Conservation (phyloP, 148 eudicot genomes). For the Fallopia convolvulus region DNA sequence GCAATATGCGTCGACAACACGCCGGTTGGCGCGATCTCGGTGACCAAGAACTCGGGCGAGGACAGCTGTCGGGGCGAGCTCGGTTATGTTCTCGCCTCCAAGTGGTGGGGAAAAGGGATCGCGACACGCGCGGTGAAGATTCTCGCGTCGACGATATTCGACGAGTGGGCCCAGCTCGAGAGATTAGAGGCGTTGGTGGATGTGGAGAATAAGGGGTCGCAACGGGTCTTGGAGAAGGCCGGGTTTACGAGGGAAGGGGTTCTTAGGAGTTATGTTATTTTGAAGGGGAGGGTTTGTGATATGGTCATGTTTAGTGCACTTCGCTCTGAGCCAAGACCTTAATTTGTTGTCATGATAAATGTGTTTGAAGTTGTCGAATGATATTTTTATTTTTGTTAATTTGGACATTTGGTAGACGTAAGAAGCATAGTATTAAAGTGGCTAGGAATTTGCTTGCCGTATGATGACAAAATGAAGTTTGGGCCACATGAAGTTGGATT, state of each 20-base stretch:
- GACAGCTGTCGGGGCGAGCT: conserved; percentile 34
- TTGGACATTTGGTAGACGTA: no score
- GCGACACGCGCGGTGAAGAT: conserved; percentile 35
- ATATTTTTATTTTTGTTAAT: no score
- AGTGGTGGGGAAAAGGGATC: conserved; percentile 51
- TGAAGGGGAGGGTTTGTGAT: conserved; percentile 34
- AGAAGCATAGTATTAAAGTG: no score
- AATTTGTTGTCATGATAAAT: neutral
- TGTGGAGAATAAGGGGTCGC: conserved; percentile 39
- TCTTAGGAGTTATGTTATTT: conserved; percentile 33
- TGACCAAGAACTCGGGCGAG: conserved; percentile 20
- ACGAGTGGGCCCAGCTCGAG: conserved; percentile 41
- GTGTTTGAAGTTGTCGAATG: no score
- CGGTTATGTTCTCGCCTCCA: conserved; percentile 35
- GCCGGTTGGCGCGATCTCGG: conserved; percentile 30
- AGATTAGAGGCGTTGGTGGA: conserved; percentile 45
- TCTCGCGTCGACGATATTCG: conserved; percentile 25
- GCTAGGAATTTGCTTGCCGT: no score
- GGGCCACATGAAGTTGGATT: no score
- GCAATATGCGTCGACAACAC: conserved; percentile 36
- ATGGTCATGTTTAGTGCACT: conserved; percentile 44
- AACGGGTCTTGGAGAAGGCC: conserved; percentile 45
- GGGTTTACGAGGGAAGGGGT: conserved; percentile 42
- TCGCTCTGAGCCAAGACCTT: neutral
- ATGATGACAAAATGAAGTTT: no score